Base-by-base conservation (phyloP, 148 eudicot species). In the Selenicereus undatus region DNA sequence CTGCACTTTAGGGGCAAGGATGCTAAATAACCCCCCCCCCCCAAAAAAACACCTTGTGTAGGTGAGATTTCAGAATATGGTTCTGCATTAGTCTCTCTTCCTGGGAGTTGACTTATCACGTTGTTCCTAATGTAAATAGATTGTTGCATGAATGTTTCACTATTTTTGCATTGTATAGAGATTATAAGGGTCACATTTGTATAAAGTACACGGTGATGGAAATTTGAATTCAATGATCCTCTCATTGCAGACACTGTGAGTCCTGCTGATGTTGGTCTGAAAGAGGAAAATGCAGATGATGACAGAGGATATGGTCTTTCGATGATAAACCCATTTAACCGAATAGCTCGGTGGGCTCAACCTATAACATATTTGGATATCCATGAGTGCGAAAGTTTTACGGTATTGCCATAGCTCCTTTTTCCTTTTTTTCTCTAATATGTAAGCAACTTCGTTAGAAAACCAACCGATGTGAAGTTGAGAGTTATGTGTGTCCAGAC, bases 231-330 rank as follows among this genome's bases (percentile, higher is more conserved):
- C 78, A 79, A 78, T 77, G 17, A 39, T 66, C 11, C 71, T 77
- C 73, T 85, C 30, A 71, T 87, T 89, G 87, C 89, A 96, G 99
- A 92, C 74, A 75, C 89, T 74, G 66, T 96, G 74, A 82, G 81
- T 73, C 93, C 98, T 30, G 87, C 87, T 66, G 95, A 92, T 89
- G 97, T 96, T 90, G 98, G 99, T 64, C 81, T 96, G 83, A 89
- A 54, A 75, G 94, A 85, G 79, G 90, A 90, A 75, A 82, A 79
- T 85, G 87, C 45, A 30, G 97, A 87, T 77, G 94, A 89, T 88
- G 97, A 93, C 65, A 88, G 98, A 66, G 99, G 99, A 71, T 91
- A 89, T 90, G 99, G 97, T 35, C 82, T 91, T 81, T 89, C 91
- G 74, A 84, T 83, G 24, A 76, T 91, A 65, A 91, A 87, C 74